Base-by-base conservation (phyloP, 2,329 filamentous ascomycete species). In the Aspergillus sp. region DNA sequence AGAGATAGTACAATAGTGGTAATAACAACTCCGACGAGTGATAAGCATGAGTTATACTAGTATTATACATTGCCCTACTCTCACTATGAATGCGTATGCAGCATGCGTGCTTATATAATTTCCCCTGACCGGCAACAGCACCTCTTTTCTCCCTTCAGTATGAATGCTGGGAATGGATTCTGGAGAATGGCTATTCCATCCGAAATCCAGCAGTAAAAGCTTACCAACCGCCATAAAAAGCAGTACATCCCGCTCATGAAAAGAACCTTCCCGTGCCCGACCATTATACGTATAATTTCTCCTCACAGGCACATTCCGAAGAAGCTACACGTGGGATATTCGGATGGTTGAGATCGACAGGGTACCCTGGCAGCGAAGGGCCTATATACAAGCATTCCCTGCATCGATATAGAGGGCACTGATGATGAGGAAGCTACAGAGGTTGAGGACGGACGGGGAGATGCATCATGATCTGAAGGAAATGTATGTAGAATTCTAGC, bases 321-420 rank as follows among this genome's bases (percentile, higher is more conserved):
- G 57, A 10, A 17, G 56, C 61, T 21, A 68, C 62, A 2, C 59
- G 59, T 42, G 67, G 63, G n/a, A 67, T 68, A 58, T 66, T 67
- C 36, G 32, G n/a, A 58, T 67, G 64, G 65, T 49, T 64, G 36
- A 62, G 66, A 54, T 65, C 54, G 15, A 68, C 66, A 36, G 67
- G 65, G 13, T 69, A 67, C 21, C 60, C 66, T 39, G 11, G 4
- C 21, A 60, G 42, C 32, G 66, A 68, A 61, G 65, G 19, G 47
- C 8, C 60, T 1, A 50, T 68, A 25, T 67, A 65, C 54, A 52
- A 66, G 48, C 64, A 67, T 64, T 61, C 64, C 1, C 21, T 68
- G 67, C 64, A 48, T 68, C 25, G 64, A 65, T 41, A 41, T 66
- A 30, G 66, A 66, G 55, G 27, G 47, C 49, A 62, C 62, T 4